phyloP scores from a whole-genome alignment of 2,329 filamentous ascomycete species.

The Sporothrix brunneoviolacea region DNA sequence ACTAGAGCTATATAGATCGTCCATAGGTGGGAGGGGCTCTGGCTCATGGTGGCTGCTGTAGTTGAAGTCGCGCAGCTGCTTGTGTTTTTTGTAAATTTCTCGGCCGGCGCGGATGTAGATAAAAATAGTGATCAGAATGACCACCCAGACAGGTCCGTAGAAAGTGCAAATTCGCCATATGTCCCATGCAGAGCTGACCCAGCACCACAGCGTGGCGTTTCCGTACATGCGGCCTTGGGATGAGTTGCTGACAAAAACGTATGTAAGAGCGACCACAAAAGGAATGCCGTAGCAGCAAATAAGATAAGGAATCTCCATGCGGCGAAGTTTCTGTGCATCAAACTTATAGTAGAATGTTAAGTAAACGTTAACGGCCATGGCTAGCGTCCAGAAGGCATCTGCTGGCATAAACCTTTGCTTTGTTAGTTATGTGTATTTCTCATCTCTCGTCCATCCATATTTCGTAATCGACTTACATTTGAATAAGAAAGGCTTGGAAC shows the following conservation, averaged over 20 bases:
- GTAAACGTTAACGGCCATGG: conserved; percentile 80
- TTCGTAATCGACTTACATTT: conserved; percentile 55
- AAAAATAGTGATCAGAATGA: conserved; percentile 53
- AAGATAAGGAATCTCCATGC: conserved; percentile 65
- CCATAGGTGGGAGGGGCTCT: conserved; percentile 31
- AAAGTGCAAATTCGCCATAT: conserved; percentile 67
- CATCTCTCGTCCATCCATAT: neutral
- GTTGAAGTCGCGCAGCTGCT: conserved; percentile 51
- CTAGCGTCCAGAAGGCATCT: conserved; percentile 69
- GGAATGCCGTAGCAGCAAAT: conserved; percentile 66
- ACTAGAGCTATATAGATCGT: conserved; percentile 40
- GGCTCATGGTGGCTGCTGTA: conserved; percentile 43
- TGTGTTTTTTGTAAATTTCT: conserved; percentile 61
- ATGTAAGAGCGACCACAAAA: conserved; percentile 60
- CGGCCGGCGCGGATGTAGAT: conserved; percentile 62
- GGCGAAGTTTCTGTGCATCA: conserved; percentile 55
- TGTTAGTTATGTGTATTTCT: neutral
- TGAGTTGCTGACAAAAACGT: conserved; percentile 54
- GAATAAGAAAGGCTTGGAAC: conserved; percentile 71
- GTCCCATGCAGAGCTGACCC: conserved; percentile 62
- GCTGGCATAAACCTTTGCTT: conserved; percentile 68
- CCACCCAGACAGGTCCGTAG: conserved; percentile 65
- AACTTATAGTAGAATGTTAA: conserved; percentile 73
- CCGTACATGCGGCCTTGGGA: conserved; percentile 58
- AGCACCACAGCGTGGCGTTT: conserved; percentile 74